phyloP scores from a whole-genome alignment of 345 rosid genomes.

The Leavenworthia alabamica region DNA sequence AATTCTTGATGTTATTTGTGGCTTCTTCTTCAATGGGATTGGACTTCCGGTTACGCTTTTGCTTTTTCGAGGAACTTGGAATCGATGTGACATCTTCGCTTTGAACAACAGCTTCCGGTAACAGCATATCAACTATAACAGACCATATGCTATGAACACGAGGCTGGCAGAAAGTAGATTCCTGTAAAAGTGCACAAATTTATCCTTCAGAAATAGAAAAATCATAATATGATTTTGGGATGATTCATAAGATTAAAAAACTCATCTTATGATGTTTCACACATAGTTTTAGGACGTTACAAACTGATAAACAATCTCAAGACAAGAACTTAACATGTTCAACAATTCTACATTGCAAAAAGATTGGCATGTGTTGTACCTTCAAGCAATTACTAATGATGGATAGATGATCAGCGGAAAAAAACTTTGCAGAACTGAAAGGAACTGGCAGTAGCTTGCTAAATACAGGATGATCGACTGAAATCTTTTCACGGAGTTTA shows the following conservation, averaged over 20 bases:
- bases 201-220: neutral
- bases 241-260: neutral
- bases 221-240: no score
- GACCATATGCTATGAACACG: slow-evolving; percentile 89
- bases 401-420: slow-evolving; percentile 64
- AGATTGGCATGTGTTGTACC: slow-evolving; percentile 39
- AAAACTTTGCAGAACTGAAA: slow-evolving; percentile 59
- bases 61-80: slow-evolving; percentile 70
- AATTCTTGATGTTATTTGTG: slow-evolving; percentile 46
- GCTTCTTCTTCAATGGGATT: slow-evolving; percentile 72
- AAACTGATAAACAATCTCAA: neutral
- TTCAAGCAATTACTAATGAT: slow-evolving; percentile 62
- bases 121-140: slow-evolving; percentile 58
- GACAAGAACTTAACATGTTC: slow-evolving; percentile 3
- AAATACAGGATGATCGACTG: slow-evolving; percentile 39
- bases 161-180: slow-evolving; percentile 94
- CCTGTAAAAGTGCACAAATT: slow-evolving; percentile 54
- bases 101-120: slow-evolving; percentile 63
- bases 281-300: neutral
- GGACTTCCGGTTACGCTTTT: slow-evolving; percentile 65
- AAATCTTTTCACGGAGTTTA: slow-evolving; percentile 49
- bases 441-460: slow-evolving; percentile 74
- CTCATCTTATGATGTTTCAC: neutral
- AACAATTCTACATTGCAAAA: slow-evolving; percentile 5
- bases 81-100: slow-evolving; percentile 56